Evolutionary conservation across 352 stramenopile genomes (phyloP), one percentile per base, ranked within the genome.

Genomic region (Blastocystis sp.): DNA sequence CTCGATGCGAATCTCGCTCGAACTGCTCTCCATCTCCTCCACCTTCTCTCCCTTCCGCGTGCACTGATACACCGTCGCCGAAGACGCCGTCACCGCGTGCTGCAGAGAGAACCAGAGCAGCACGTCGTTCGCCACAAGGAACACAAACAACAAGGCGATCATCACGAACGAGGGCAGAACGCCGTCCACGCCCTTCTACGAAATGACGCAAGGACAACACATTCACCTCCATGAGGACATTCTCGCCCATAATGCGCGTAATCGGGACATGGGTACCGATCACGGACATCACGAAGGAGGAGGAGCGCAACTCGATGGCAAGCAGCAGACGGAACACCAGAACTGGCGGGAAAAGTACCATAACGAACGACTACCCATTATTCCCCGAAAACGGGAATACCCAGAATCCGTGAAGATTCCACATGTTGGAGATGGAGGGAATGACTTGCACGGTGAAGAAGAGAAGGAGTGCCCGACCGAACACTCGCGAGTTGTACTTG

Each of bases 1-100:
- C 26, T 85, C 74, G n/a, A 85, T 85, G 3, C 55, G 50, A 69
- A 85, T 85, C 19, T 85, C 74, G 45, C 74, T 85, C 19, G 74
- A 85, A 50, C 51, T 85, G 13, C 50, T 67, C 51, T 85, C 74
- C 51, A 70, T 6, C 21, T 85, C 74, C 13, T 59, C 33, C 51
- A 24, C 35, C 24, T 26, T 37, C 50, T 29, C 1, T 0, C 50
- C 55, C n/a, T 62, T 3, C 60, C n/a, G 29, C 26, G 50, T 55
- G 60, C 74, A 85, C 50, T 67, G 55, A 60, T 85, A 67, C 2
- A 41, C 66, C 37, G 74, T 85, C 45, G 70, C 50, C 35, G 74
- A 59, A 0, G 74, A 85, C 2, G 74, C 74, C 0, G 55, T 67
- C 10, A 69, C 55, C 31, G 65, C 55, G 13, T 10, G 21, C 21